Base-by-base conservation (phyloP, 495 filamentous ascomycete species). In the Penicillium manginii region DNA sequence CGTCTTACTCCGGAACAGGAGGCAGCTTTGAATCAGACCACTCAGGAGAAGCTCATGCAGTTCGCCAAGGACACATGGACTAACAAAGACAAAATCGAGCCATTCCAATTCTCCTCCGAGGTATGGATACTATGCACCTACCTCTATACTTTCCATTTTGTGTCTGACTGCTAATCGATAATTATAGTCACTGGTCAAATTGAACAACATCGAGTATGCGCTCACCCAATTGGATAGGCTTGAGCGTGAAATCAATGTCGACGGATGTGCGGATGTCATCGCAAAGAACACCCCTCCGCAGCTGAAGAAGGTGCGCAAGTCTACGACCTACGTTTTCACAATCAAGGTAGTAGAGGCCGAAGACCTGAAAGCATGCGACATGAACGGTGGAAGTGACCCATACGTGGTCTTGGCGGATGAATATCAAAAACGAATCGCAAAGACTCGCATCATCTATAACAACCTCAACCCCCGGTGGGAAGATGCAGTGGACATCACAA, bases 291-390 rank as follows among this genome's bases (percentile, higher is more conserved):
- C 83, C 21, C 85, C 87, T 26, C 83, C 87, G 0, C 71, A 81
- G 57, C 67, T 78, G 11, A 77, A 77, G 53, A 84, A 81, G 58
- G 71, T 83, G 26, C 85, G 86, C 65, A 86, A 82, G 62, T 77
- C 80, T 4, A 88, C 85, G 29, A 94, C 93, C 55, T 97, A 96
- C 67, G 91, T 98, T 49, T 99, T 99, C 72, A 98, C 96, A 1
- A 93, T 98, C 73, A 99, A 99, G 78, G 91, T 99, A 50, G 92
- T 99, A 29, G 96, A 99, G 66, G 96, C 90, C n/a, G 96, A 99
- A 73, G 96, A 98, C 63, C 75, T 99, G 60, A 98, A 97, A 70
- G 92, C 96, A 15, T 98, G 96, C 66, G 96, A 99, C 75, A 90
- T 96, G 58, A 92, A 88, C 63, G 96, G 96, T 52, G 83, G 86